Conservation (phyloP, 1,139 yeast genomes). For the Diutina rugosa region DNA sequence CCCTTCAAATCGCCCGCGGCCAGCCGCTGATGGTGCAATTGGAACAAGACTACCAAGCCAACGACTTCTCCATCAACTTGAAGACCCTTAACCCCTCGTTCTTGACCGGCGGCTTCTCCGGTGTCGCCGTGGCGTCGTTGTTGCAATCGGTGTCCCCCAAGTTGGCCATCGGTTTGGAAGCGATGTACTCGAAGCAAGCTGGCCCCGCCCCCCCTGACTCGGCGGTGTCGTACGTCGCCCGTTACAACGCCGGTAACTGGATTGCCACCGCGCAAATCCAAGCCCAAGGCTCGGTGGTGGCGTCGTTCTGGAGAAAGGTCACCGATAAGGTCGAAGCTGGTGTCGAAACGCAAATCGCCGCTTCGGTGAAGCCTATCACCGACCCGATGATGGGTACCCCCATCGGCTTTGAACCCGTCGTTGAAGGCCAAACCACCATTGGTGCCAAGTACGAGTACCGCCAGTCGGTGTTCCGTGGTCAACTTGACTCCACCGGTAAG, state of each 20-base stretch:
- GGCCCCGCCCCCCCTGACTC: conserved; percentile 79
- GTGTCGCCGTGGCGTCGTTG: conserved; percentile 85
- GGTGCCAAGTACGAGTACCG: conserved; percentile 99
- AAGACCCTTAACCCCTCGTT: conserved; percentile 85
- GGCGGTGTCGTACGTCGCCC: conserved; percentile 81
- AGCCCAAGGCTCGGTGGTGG: conserved; percentile 82
- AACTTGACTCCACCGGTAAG: conserved; percentile 83
- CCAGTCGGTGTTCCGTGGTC: conserved; percentile 93
- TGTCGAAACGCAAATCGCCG: conserved; percentile 78
- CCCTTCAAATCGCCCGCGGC: conserved; percentile 76
- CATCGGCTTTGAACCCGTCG: conserved; percentile 65
- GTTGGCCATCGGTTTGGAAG: conserved; percentile 83
- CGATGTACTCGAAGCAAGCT: conserved; percentile 76
- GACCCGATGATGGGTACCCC: conserved; percentile 78
- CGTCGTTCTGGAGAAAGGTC: conserved; percentile 90
- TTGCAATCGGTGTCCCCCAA: conserved; percentile 81
- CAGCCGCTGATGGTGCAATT: conserved; percentile 93
- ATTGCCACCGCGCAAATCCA: conserved; percentile 89
- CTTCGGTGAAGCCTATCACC: conserved; percentile 65
- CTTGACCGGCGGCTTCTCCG: conserved; percentile 47
- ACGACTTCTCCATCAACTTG: conserved; percentile 78
- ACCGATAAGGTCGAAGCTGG: conserved; percentile 94
- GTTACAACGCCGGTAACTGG: conserved; percentile 84
- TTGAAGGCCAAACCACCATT: conserved; percentile 85
- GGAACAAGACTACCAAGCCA: conserved; percentile 91